phyloP scores from a whole-genome alignment of 176 grass and related monocot genomes.

The Hyparrhenia diplandra region DNA sequence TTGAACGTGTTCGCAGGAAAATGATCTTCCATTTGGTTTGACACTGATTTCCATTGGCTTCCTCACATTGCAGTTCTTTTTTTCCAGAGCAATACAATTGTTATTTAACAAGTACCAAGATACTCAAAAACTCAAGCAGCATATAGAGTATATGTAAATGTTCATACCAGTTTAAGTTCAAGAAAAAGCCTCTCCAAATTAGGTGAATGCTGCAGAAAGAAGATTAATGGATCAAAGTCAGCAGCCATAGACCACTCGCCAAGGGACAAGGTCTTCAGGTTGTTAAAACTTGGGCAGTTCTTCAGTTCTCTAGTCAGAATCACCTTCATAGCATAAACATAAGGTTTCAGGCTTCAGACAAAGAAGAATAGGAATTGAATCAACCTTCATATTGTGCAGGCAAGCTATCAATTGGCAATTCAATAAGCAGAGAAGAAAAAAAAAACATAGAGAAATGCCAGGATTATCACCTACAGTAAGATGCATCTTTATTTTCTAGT shows the following conservation, averaged over 20 bases:
- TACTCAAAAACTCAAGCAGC: background rate
- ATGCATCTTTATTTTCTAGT: background rate
- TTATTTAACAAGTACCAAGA: background rate
- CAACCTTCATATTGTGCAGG: background rate
- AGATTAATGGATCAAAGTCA: slow-evolving; percentile 13
- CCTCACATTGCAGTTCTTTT: background rate
- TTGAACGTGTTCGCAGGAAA: slow-evolving; percentile 20
- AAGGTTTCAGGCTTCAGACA: background rate
- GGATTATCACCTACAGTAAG: background rate
- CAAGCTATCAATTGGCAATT: background rate
- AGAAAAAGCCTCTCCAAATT: slow-evolving; percentile 28
- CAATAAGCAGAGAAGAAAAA: background rate
- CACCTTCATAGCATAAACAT: slow-evolving; percentile 16
- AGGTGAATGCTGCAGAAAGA: slow-evolving; percentile 21
- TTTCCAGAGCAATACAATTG: background rate
- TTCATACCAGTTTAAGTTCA: background rate
- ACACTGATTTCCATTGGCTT: background rate
- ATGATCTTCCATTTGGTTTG: slow-evolving; percentile 6
- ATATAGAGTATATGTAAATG: background rate
- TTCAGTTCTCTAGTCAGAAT: slow-evolving; percentile 9
- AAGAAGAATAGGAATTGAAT: background rate
- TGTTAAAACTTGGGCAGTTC: slow-evolving; percentile 17
- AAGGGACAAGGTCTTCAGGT: slow-evolving; percentile 35
- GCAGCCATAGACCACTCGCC: slow-evolving; percentile 40
- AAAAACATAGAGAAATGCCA: background rate